Conservation (phyloP, 768 basidiomycete genomes). For the Fibroporia radiculosa region DNA sequence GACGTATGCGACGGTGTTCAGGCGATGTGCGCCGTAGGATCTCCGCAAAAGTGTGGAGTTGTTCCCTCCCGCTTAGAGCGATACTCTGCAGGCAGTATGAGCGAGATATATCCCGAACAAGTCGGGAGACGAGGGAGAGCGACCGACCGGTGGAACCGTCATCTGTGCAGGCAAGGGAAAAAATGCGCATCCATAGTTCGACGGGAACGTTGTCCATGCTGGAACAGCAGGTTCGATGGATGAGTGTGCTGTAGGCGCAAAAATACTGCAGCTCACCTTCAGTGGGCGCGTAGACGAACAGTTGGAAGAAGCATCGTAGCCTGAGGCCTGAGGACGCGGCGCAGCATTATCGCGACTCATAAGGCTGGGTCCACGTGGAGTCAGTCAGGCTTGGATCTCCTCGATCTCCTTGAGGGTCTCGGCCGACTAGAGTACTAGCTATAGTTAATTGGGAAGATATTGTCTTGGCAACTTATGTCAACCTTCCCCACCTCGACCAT, state of each 20-base stretch:
- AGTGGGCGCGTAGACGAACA: neutral
- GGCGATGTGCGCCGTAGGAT: conserved; percentile 3
- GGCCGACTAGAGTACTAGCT: no score
- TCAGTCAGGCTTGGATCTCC: neutral
- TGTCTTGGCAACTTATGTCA: no score
- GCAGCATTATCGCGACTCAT: neutral
- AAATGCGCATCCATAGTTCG: conserved; percentile 24
- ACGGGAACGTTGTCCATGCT: conserved; percentile 18
- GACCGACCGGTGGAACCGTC: conserved; percentile 22
- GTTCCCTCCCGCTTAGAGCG: conserved; percentile 18
- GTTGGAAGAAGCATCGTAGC: neutral
- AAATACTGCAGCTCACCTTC: neutral
- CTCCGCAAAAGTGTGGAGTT: conserved; percentile 16
- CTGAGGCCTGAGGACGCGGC: neutral
- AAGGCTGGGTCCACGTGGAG: neutral
- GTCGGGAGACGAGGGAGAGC: conserved; percentile 23
- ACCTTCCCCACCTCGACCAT: no score
- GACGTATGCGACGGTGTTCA: conserved; percentile 7
- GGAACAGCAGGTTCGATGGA: neutral
- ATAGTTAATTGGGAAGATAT: no score
- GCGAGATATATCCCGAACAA: conserved; percentile 19
- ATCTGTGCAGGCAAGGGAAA: conserved; percentile 23
- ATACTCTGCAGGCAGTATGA: conserved; percentile 22
- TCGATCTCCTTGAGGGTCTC: neutral
- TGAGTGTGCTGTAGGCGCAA: neutral